These are phyloP conservation scores for Tetracentron sinense DNA, from an alignment of 164 flowering plant genomes.

Conservation along the genomic window DNA sequence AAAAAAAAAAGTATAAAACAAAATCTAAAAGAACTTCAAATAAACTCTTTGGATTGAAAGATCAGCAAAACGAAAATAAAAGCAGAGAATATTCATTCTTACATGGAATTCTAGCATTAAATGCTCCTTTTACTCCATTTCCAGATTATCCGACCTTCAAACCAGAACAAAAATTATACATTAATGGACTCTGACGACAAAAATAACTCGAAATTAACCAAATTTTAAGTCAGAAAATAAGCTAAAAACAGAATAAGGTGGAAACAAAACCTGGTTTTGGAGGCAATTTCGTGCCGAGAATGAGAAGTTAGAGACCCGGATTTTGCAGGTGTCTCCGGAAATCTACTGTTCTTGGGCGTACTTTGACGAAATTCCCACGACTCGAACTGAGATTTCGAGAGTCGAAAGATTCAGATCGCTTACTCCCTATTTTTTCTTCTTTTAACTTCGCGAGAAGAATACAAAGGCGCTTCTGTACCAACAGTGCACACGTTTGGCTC, in stretches of 20 bases:
- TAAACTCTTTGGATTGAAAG: not conserved
- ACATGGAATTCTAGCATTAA: constrained; percentile 37
- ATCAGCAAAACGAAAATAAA: not conserved
- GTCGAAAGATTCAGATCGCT: constrained; percentile 5
- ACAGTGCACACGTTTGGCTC: not conserved
- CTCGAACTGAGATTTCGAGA: constrained; percentile 4
- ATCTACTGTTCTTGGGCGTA: not conserved
- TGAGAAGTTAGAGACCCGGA: constrained; percentile 7
- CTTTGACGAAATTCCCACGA: constrained; percentile 6
- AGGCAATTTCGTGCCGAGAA: not conserved
- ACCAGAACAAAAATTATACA: not conserved
- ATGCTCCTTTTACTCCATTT: not conserved
- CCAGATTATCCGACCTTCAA: not conserved
- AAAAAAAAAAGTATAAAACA: too few species aligned
- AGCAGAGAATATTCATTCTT: constrained; percentile 26
- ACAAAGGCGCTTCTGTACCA: not conserved
- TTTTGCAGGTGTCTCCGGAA: constrained; percentile 7
- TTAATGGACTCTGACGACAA: not conserved
- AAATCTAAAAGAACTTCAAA: not conserved
- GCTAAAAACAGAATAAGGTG: not conserved
- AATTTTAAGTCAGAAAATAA: not conserved
- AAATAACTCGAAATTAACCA: not conserved
- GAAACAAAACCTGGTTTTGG: constrained; percentile 1
- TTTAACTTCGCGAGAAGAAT: not conserved
- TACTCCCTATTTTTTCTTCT: not conserved